Percentiles rank a stretch among this genome's conserved stretches.
Conservation (phyloP, 202 grass and related monocot species). For the Cymbopogon flexuosus region DNA sequence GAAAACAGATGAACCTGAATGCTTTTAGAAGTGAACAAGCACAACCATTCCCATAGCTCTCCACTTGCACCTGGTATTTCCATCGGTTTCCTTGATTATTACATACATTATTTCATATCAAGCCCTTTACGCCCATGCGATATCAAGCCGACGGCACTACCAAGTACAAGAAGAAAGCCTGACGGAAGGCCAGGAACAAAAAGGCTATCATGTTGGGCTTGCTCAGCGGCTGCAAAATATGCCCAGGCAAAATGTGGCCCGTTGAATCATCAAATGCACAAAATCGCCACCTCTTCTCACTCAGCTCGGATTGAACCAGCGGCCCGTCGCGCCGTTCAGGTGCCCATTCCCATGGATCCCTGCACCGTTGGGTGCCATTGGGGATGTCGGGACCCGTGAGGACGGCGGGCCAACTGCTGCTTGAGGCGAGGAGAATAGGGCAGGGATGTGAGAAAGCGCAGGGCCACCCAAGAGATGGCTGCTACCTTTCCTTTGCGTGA, state of each 20-base stretch:
- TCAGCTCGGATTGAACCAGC: constrained; percentile 66
- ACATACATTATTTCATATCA: constrained; percentile 43
- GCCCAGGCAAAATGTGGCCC: constrained; percentile 34
- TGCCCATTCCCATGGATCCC: constrained; percentile 60
- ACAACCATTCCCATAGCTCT: constrained; percentile 52
- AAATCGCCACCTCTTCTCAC: constrained; percentile 25
- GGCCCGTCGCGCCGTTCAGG: constrained; percentile 31
- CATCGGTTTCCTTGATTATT: constrained; percentile 50
- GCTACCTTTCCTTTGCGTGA: constrained; percentile 58
- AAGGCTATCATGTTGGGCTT: constrained; percentile 46
- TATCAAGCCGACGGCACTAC: constrained; percentile 54
- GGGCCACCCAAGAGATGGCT: constrained; percentile 50
- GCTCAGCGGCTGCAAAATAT: constrained; percentile 40
- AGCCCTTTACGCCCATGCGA: constrained; percentile 29
- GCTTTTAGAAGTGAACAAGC: constrained; percentile 39
- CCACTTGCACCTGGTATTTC: constrained; percentile 60
- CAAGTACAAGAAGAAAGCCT: constrained; percentile 44
- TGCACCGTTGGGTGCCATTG: constrained; percentile 53
- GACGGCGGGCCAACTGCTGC: constrained; percentile 48
- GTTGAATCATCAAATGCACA: constrained; percentile 39
- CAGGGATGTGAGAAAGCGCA: constrained; percentile 41
- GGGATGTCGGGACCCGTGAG: constrained; percentile 57
- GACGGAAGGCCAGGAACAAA: constrained; percentile 41
- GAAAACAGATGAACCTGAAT: background rate
- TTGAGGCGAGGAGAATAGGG: constrained; percentile 51